Base-by-base conservation (phyloP, 352 stramenopile species). In the Globisporangium camurandrum region DNA sequence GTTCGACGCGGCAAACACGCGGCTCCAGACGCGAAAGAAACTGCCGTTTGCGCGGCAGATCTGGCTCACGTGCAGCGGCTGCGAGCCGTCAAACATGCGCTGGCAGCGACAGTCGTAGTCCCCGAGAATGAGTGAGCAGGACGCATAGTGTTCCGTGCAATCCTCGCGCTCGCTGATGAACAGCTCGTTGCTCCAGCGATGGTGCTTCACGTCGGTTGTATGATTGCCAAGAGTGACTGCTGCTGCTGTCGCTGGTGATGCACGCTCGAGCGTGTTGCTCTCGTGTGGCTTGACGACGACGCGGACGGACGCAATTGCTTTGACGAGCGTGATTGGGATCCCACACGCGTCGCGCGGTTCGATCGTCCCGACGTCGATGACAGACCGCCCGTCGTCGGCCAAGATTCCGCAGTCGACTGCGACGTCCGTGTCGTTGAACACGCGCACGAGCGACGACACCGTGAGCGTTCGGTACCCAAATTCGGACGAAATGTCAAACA, bases 161-260 rank as follows among this genome's bases (percentile, higher is more conserved):
- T 75, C 68, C 49, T 87, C 72, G 34, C 75, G 82, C 10, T 86
- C 71, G 22, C 69, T 82, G 49, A 93, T 77, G 33, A 91, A 72
- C 16, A 91, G 39, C 14, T 88, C 78, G 41, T 89, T 87, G 49
- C 81, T 93, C 78, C 81, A 90, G n/a, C 79, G 77, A 41, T 92
- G 69, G 1, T 80, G 66, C 47, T 65, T 71, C 4, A 62, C 48
- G 37, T 38, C 38, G n/a, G 53, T 41, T n/a, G n/a, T n/a, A n/a
- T n/a, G n/a, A n/a, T n/a, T n/a, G n/a, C n/a, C n/a, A n/a, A n/a
- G n/a, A 9, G 45, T 49, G 9, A 17, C 54, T 7, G 23, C 41
- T 3, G 37, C 11, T 2, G 33, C 40, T 44, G 17, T 56, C 36
- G 17, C 36, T n/a, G n/a, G n/a, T n/a, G n/a, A n/a, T n/a, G n/a